phyloP scores from a whole-genome alignment of 2,329 filamentous ascomycete species.

The Fusarium ambrosium region DNA sequence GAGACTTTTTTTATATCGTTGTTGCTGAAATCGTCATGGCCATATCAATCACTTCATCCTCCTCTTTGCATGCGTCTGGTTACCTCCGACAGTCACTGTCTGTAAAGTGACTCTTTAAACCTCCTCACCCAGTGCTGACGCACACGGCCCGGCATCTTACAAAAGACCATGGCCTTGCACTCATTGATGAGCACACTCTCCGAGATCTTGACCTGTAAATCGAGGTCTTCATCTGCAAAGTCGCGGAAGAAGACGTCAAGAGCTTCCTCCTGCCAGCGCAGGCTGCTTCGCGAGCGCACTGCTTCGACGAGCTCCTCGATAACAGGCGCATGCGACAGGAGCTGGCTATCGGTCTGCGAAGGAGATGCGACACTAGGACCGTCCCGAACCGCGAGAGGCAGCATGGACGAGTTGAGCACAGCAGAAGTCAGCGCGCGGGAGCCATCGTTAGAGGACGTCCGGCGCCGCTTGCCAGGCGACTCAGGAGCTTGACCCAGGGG shows the following conservation, averaged over 20 bases:
- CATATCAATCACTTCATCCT: neutral
- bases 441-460: constrained; percentile 48
- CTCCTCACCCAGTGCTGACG: constrained; percentile 69
- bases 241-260: constrained; percentile 72
- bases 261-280: constrained; percentile 69
- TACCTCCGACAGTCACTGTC: neutral
- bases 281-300: constrained; percentile 54
- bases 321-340: constrained; percentile 34
- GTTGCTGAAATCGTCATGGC: constrained; percentile 1
- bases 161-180: constrained; percentile 72
- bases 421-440: constrained; percentile 45
- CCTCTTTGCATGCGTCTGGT: neutral
- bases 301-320: constrained; percentile 59
- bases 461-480: constrained; percentile 52
- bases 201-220: constrained; percentile 71
- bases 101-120: constrained; percentile 56
- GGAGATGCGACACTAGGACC: constrained; percentile 35
- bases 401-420: constrained; percentile 48
- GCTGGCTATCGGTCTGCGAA: constrained; percentile 38
- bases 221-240: constrained; percentile 68
- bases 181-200: constrained; percentile 71
- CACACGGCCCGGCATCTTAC: constrained; percentile 69
- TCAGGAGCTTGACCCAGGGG: constrained; percentile 44
- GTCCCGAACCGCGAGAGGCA: constrained; percentile 38
- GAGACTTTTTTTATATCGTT: constrained; percentile 11